phyloP scores from a whole-genome alignment of 108 stramenopile genomes.

The Bacterosira constricta region DNA sequence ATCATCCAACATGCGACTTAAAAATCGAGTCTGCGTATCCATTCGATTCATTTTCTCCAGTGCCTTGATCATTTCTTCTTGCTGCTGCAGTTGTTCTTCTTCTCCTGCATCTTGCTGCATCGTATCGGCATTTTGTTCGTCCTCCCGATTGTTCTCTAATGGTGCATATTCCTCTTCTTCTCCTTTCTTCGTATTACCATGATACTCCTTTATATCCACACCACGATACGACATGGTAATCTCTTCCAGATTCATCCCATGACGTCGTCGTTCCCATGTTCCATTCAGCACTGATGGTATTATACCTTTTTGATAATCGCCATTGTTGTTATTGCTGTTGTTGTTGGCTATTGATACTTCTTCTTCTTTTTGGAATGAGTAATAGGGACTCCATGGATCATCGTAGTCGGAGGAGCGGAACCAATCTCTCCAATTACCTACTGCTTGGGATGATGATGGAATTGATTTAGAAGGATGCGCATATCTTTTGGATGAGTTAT shows the following conservation, averaged over 20 bases:
- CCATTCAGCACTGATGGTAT: slow-evolving; percentile 1
- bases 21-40: slow-evolving; percentile 34
- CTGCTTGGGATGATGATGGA: no score
- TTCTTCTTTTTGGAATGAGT: neutral
- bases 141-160: neutral
- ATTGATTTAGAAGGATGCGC: no score
- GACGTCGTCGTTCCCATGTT: slow-evolving; percentile 26
- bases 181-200: neutral
- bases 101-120: neutral
- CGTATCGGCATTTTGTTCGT: neutral
- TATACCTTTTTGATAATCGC: neutral
- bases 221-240: neutral
- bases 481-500: no score
- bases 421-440: slow-evolving; percentile 33
- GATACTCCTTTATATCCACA: neutral
- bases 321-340: neutral
- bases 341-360: neutral
- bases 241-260: slow-evolving; percentile 44
- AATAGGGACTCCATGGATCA: slow-evolving; percentile 44
- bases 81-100: neutral
- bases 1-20: slow-evolving; percentile 38
- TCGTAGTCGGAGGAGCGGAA: slow-evolving; percentile 37
- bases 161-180: no score
- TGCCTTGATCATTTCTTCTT: neutral
- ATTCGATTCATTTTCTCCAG: slow-evolving; percentile 13